These are phyloP conservation scores for Picea glauca DNA, from an alignment of 75 land plant genomes.

Conservation along the genomic window DNA sequence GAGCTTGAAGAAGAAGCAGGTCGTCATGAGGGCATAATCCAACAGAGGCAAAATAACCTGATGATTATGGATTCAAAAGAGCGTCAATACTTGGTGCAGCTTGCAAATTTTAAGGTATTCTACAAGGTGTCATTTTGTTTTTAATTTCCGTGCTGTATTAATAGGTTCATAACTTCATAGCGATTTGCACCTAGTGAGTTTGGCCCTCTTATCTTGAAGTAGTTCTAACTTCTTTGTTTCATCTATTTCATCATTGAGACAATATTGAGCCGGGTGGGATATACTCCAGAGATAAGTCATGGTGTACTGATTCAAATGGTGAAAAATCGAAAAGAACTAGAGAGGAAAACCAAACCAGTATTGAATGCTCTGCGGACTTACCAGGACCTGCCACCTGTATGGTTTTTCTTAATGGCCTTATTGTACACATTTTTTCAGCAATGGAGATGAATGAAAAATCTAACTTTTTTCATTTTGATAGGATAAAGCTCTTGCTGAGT, in stretches of 20 bases:
- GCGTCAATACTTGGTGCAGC: slow-evolving; percentile 76
- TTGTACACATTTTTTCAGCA: background rate
- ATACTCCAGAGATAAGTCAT: slow-evolving; percentile 89
- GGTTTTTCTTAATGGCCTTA: background rate
- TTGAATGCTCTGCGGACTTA: slow-evolving; percentile 87
- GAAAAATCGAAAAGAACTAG: slow-evolving; percentile 83
- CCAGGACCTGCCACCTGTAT: slow-evolving; percentile 94
- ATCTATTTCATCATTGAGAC: slow-evolving; percentile 41
- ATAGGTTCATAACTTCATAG: background rate
- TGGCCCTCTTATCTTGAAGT: background rate
- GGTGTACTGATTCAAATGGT: slow-evolving; percentile 90
- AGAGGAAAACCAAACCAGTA: slow-evolving; percentile 89
- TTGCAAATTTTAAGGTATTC: slow-evolving; percentile 70
- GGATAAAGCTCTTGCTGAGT: slow-evolving; percentile 92
- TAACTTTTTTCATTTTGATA: slow-evolving; percentile 12
- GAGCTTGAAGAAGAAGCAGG: slow-evolving; percentile 85
- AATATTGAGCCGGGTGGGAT: slow-evolving; percentile 69
- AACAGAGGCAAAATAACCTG: slow-evolving; percentile 80
- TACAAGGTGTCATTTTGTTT: background rate
- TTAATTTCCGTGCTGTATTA: background rate
- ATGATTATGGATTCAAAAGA: slow-evolving; percentile 86
- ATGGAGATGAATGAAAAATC: background rate
- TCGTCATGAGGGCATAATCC: slow-evolving; percentile 70
- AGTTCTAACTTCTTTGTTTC: background rate
- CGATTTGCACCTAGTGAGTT: background rate